Base-by-base conservation (phyloP, 805 yeast species). In the Candida awuae region DNA sequence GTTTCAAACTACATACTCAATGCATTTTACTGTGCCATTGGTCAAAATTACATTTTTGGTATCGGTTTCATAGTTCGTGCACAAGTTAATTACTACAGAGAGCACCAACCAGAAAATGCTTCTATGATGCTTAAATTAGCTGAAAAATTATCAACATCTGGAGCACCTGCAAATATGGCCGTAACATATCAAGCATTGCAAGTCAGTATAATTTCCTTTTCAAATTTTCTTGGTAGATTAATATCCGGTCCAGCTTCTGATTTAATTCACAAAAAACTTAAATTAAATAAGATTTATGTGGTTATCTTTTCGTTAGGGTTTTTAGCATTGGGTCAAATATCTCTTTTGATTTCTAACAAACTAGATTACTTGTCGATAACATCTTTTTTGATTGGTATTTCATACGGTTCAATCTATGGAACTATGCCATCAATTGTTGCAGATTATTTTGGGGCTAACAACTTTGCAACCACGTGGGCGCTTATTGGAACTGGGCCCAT, bases 391-490 rank as follows among this genome's bases (percentile, higher is more conserved):
- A 66, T 75, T 38, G 92, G 92, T 0, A 62, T 67, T 23, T 70
- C 84, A 16, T 83, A 80, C 59, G 94, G 94, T 0, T 65, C 81
- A 20, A 58, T 75, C 4, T 81, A 78, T 60, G 90, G 90, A 0
- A 73, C 80, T 0, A 78, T 77, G 54, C 94, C 94, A 3, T 81
- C 88, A 1, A 68, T 80, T 3, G 67, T 81, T 21, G 87, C 87
- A 0, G 94, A 83, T 46, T 62, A 67, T 12, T 81, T 80, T 60
- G 88, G 88, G 2, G 70, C 84, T 0, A 66, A 61, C 6, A 70
- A 76, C 0, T 83, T 80, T 54, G 76, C 86, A 17, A 80, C 88
- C 0, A 68, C 80, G 1, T 83, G 92, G 90, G 86, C 90, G 0
- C 59, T 82, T 29, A 59, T 76, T 13, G 79, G 87, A 18, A 77